Conservation (phyloP, 1,284 basidiomycete genomes). For the Chondrostereum purpureum region DNA sequence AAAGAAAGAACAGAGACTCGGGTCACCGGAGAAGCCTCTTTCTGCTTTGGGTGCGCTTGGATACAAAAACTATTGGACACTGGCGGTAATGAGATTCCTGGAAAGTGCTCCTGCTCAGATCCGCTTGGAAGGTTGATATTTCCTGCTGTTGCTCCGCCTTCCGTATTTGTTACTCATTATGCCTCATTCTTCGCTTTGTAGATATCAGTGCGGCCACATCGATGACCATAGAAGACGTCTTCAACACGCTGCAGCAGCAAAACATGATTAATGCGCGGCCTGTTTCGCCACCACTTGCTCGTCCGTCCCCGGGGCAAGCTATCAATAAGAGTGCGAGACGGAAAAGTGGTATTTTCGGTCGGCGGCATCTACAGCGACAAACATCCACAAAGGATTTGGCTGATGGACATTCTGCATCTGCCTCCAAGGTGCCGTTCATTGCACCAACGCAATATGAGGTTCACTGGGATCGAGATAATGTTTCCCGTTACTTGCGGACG, state of each 20-base stretch:
- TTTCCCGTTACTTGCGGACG: slow-evolving; percentile 59
- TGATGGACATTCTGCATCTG: slow-evolving; percentile 25
- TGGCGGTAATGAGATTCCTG: slow-evolving; percentile 84
- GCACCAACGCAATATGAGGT: slow-evolving; percentile 77
- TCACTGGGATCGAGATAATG: slow-evolving; percentile 64
- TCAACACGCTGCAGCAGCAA: slow-evolving; percentile 70
- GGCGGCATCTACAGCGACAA: slow-evolving; percentile 54
- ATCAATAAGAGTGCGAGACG: slow-evolving; percentile 49
- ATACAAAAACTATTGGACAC: slow-evolving; percentile 94
- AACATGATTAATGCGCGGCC: slow-evolving; percentile 69
- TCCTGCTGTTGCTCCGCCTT: too few species aligned
- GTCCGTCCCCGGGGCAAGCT: slow-evolving; percentile 67
- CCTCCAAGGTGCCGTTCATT: slow-evolving; percentile 44
- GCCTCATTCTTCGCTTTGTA: too few species aligned
- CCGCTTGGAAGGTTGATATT: slow-evolving; percentile 74
- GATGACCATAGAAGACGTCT: slow-evolving; percentile 89
- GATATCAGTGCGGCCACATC: slow-evolving; percentile 85
- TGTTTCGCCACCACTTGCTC: slow-evolving; percentile 40
- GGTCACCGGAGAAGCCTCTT: slow-evolving; percentile 91
- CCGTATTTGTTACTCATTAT: slow-evolving; percentile 15
- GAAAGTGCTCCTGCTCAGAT: slow-evolving; percentile 52
- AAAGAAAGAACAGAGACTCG: slow-evolving; percentile 84
- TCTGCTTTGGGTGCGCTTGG: slow-evolving; percentile 86
- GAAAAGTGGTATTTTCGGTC: slow-evolving; percentile 48
- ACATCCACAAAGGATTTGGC: slow-evolving; percentile 45